A percentile compares a stretch with the other conserved stretches of the same genome.
Conservation (phyloP, 345 rosid genomes). For the Schrenkiella parvula region DNA sequence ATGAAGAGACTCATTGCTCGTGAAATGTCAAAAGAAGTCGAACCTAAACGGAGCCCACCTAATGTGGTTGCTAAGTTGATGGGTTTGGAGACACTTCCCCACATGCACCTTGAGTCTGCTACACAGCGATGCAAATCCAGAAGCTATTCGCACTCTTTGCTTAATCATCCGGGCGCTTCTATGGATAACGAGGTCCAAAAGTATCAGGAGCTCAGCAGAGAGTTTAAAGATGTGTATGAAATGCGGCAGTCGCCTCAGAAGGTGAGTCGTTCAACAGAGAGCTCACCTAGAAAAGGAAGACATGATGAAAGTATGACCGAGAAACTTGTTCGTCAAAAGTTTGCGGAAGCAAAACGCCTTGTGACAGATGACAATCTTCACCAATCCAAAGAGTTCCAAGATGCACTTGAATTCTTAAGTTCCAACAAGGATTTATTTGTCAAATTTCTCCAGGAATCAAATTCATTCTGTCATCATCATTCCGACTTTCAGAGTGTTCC, state of each 20-base stretch:
- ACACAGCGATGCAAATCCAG: slow-evolving; percentile 49
- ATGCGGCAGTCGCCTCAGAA: slow-evolving; percentile 57
- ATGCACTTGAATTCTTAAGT: slow-evolving; percentile 77
- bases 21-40: slow-evolving; percentile 80
- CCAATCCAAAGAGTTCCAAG: slow-evolving; percentile 77
- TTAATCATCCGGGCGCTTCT: slow-evolving; percentile 44
- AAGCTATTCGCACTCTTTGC: slow-evolving; percentile 48
- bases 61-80: slow-evolving; percentile 93
- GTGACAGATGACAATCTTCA: slow-evolving; percentile 76
- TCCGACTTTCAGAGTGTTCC: slow-evolving; percentile 50
- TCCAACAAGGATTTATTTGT: slow-evolving; percentile 72
- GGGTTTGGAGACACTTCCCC: slow-evolving; percentile 91
- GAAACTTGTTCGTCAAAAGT: slow-evolving; percentile 79
- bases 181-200: slow-evolving; percentile 49
- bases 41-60: slow-evolving; percentile 48
- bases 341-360: slow-evolving; percentile 75
- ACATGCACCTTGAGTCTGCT: slow-evolving; percentile 44
- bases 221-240: slow-evolving; percentile 60
- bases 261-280: slow-evolving; percentile 38
- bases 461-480: slow-evolving; percentile 38
- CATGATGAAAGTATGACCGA: slow-evolving; percentile 36
- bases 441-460: slow-evolving; percentile 72
- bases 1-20: slow-evolving; percentile 81
- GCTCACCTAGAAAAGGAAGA: slow-evolving; percentile 50
- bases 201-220: slow-evolving; percentile 45